Percentiles rank a stretch among this genome's conserved stretches.
Conservation (phyloP, 148 eudicot genomes). For the Camellia lanceoleosa region DNA sequence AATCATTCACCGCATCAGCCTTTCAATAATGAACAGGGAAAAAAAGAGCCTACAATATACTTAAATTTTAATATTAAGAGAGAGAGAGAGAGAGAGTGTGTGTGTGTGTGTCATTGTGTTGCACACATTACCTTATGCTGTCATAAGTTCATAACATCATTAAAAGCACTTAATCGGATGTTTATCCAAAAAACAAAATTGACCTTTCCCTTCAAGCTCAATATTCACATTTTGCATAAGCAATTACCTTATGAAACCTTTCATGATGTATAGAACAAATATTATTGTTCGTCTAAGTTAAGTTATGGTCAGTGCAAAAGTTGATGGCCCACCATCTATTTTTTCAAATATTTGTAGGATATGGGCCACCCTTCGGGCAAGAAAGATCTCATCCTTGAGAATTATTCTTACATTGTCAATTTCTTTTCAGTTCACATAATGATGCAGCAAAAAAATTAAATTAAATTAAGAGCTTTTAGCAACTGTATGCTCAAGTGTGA, state of each 20-base stretch:
- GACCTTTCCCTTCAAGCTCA: background rate
- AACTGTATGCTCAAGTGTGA: no score
- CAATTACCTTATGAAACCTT: background rate
- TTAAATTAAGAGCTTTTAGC: no score
- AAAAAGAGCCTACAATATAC: background rate
- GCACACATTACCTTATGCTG: background rate
- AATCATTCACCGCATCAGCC: slow-evolving; percentile 11
- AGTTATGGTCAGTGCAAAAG: background rate
- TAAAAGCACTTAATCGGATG: background rate
- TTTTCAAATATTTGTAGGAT: background rate
- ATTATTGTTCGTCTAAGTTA: background rate
- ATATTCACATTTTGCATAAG: background rate
- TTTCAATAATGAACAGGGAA: background rate
- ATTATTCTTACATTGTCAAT: background rate
- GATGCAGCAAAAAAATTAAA: background rate
- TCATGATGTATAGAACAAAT: background rate
- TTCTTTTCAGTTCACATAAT: background rate
- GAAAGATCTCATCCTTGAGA: background rate
- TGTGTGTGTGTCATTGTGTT: background rate
- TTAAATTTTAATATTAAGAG: background rate
- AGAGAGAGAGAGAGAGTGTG: no score
- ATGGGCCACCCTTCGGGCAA: background rate
- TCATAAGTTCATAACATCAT: background rate
- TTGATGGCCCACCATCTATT: slow-evolving; percentile 1
- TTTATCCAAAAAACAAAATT: background rate